A percentile compares a stretch with the other conserved stretches of the same genome.
phyloP scores from a whole-genome alignment of 306 rosid genomes.

The Prosopis cineraria region DNA sequence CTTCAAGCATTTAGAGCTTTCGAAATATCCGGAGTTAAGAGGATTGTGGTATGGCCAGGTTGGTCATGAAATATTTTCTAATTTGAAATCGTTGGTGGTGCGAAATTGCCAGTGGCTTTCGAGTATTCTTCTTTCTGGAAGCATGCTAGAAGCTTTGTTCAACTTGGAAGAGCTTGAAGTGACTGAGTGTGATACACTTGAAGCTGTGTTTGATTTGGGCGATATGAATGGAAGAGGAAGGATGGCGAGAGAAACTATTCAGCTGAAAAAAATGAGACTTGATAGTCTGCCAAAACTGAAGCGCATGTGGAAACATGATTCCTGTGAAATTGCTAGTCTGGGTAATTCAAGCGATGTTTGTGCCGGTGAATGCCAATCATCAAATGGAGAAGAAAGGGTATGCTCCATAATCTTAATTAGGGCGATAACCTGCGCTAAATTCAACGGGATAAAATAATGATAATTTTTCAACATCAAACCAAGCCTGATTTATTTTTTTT shows the following conservation, averaged over 20 bases:
- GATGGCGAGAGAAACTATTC: background rate
- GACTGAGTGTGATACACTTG: background rate
- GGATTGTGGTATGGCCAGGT: background rate
- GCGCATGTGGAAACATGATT: background rate
- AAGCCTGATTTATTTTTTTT: no score
- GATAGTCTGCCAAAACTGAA: background rate
- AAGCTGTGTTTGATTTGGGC: background rate
- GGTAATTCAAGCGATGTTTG: background rate
- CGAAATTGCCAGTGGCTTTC: background rate
- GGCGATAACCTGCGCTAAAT: no score
- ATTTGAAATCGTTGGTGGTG: background rate
- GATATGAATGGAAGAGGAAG: background rate
- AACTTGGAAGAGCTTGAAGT: constrained; percentile 7
- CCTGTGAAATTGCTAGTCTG: background rate
- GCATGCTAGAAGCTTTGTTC: background rate
- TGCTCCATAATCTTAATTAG: no score
- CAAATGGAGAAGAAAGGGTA: no score
- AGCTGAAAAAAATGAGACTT: background rate
- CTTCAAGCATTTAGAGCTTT: background rate
- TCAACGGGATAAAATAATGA: no score
- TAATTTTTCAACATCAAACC: no score
- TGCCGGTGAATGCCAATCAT: no score
- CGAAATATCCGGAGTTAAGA: background rate
- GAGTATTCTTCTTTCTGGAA: background rate
- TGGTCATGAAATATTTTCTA: background rate